phyloP scores from a whole-genome alignment of 2,329 filamentous ascomycete species.

The Colletotrichum sp. region DNA sequence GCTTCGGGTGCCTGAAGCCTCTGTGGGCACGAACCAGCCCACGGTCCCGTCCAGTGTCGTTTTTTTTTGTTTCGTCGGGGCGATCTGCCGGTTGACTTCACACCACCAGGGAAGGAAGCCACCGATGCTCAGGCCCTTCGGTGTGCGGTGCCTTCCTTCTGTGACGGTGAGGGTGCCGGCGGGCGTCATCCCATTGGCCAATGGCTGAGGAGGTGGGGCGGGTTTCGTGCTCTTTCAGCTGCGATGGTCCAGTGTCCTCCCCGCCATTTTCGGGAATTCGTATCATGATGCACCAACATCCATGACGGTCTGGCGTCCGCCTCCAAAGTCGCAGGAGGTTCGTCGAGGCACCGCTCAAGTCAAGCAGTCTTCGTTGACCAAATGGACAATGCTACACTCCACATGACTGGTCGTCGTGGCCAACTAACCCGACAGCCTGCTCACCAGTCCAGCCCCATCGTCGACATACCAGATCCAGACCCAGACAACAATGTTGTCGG shows the following conservation, averaged over 20 bases:
- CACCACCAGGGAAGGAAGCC: neutral
- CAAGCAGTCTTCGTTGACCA: neutral
- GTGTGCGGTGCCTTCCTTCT: neutral
- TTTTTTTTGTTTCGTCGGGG: neutral
- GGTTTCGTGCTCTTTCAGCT: neutral
- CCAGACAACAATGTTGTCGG: conserved; percentile 22
- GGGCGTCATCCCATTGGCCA: neutral
- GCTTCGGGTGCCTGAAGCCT: neutral
- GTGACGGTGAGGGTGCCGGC: neutral
- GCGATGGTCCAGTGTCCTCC: neutral
- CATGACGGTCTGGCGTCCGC: neutral
- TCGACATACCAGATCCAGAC: neutral
- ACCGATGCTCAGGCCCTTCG: neutral
- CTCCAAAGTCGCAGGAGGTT: neutral
- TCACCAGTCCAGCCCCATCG: neutral
- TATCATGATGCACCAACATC: neutral
- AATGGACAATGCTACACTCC: conserved; percentile 14
- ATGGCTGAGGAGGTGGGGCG: neutral
- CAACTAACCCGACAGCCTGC: conserved; percentile 7
- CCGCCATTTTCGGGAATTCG: neutral
- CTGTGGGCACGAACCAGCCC: neutral
- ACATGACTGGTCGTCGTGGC: neutral
- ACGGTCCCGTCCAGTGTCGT: neutral
- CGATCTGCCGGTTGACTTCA: neutral
- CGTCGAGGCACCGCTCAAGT: neutral